phyloP scores from a whole-genome alignment of 176 grass and related monocot genomes.

The Eremochloa ophiuroides region DNA sequence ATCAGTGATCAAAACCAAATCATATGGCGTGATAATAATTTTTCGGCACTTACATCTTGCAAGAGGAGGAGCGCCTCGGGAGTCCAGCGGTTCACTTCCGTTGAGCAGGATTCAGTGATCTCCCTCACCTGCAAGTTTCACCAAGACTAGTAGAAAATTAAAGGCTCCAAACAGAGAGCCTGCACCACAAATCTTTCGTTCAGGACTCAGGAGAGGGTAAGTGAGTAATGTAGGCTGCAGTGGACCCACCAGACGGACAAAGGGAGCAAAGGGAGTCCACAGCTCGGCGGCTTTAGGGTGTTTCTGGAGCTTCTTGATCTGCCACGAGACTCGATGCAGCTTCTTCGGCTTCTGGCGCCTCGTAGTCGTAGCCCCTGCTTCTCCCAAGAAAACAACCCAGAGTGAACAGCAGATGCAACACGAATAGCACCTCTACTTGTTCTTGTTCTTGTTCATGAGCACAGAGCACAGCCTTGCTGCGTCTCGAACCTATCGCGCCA shows the following conservation, averaged over 20 bases:
- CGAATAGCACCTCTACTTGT: too few relatives aligned
- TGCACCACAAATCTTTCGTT: neutral
- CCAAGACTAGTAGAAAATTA: too few relatives aligned
- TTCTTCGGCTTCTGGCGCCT: too few relatives aligned
- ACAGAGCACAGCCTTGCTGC: too few relatives aligned
- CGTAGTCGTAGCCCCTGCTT: constrained; percentile 4
- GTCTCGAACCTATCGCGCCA: too few relatives aligned
- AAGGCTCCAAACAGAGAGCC: neutral
- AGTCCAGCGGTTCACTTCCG: constrained; percentile 37
- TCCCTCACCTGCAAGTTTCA: constrained; percentile 48
- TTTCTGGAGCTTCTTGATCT: constrained; percentile 53
- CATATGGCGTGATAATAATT: too few relatives aligned
- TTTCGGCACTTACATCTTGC: constrained; percentile 35
- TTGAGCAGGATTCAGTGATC: constrained; percentile 26
- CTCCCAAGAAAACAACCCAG: neutral
- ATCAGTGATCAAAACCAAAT: too few relatives aligned
- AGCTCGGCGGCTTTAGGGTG: constrained; percentile 24
- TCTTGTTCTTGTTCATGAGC: too few relatives aligned
- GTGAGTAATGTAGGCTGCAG: neutral
- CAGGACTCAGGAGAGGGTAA: neutral
- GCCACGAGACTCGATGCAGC: too few relatives aligned
- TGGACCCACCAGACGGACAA: constrained; percentile 9
- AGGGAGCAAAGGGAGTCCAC: too few relatives aligned
- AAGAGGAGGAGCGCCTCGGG: constrained; percentile 36
- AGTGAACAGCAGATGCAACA: neutral